Conservation (phyloP, 495 filamentous ascomycete genomes). For the Symbiotaphrina buchneri region DNA sequence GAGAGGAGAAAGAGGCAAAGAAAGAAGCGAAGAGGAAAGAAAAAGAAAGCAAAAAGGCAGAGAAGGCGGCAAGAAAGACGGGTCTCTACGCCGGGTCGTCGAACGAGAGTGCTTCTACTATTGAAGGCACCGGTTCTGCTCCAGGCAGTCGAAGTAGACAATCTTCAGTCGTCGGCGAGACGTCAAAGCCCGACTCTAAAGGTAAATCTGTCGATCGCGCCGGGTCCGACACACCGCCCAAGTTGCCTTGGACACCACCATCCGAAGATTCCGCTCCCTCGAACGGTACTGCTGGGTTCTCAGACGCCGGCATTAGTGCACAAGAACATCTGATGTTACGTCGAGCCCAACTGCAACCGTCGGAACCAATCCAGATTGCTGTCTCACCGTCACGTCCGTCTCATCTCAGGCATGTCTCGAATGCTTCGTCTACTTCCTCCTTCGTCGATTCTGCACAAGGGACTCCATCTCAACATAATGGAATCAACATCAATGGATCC, state of each 20-base stretch:
- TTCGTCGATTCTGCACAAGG: constrained; percentile 39
- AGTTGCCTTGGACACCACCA: no score
- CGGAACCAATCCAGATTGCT: no score
- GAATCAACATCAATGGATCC: no score
- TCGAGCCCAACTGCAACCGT: no score
- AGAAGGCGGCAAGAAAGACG: constrained; percentile 18
- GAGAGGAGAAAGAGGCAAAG: constrained; percentile 60
- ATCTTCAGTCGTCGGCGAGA: constrained; percentile 18
- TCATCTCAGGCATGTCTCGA: constrained; percentile 60
- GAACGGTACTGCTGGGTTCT: no score
- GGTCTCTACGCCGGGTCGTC: not conserved
- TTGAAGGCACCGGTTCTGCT: constrained; percentile 14
- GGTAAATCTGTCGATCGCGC: constrained; percentile 62
- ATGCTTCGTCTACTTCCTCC: constrained; percentile 63
- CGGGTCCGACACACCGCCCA: no score
- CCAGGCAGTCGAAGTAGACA: constrained; percentile 11
- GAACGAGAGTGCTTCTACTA: not conserved
- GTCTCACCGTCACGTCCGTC: constrained; percentile 30
- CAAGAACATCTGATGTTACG: no score
- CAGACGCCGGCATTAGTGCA: no score
- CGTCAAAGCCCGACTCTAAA: constrained; percentile 27
- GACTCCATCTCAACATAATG: constrained; percentile 21
- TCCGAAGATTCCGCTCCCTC: no score
- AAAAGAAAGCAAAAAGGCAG: constrained; percentile 21
- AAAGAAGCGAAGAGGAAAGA: constrained; percentile 40